Evolutionary conservation across 1,139 yeast species (phyloP).

Genomic region (Tardiomyces depauwii): DNA sequence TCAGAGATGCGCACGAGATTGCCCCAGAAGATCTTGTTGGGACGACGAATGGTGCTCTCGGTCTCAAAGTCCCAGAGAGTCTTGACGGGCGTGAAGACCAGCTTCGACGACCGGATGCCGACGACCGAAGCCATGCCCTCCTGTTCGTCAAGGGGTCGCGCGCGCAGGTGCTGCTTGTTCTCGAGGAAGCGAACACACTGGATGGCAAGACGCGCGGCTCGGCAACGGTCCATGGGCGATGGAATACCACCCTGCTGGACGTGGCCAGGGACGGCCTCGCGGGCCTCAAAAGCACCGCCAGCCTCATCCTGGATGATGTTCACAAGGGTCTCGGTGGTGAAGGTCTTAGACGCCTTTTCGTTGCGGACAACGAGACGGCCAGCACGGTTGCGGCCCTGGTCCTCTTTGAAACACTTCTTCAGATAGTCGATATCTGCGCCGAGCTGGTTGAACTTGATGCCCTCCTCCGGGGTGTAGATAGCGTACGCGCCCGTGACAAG

Average conservation of each 20-base stretch:
- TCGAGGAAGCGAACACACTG: slow-evolving; percentile 84
- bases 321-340: slow-evolving; percentile 71
- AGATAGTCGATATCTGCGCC: slow-evolving; percentile 68
- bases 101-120: slow-evolving; percentile 72
- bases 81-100: slow-evolving; percentile 62
- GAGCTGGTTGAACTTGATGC: slow-evolving; percentile 58
- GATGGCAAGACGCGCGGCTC: slow-evolving; percentile 84
- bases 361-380: slow-evolving; percentile 84
- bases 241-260: slow-evolving; percentile 98
- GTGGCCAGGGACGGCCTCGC: slow-evolving; percentile 97
- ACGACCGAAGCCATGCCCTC: slow-evolving; percentile 66
- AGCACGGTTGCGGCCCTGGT: slow-evolving; percentile 71
- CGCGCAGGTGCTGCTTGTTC: slow-evolving; percentile 16
- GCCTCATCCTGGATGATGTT: slow-evolving; percentile 74
- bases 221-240: slow-evolving; percentile 86
- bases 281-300: slow-evolving; percentile 68
- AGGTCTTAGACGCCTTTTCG: slow-evolving; percentile 73
- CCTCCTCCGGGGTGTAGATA: slow-evolving; percentile 86
- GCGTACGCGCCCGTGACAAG: slow-evolving; percentile 88
- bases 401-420: slow-evolving; percentile 55
- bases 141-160: slow-evolving; percentile 23
- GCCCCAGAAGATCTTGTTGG: slow-evolving; percentile 80
- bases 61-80: slow-evolving; percentile 81
- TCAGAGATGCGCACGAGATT: slow-evolving; percentile 67
- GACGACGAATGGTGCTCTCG: slow-evolving; percentile 68